Conservation (phyloP, 2,329 filamentous ascomycete genomes). For the Apiospora koreana region DNA sequence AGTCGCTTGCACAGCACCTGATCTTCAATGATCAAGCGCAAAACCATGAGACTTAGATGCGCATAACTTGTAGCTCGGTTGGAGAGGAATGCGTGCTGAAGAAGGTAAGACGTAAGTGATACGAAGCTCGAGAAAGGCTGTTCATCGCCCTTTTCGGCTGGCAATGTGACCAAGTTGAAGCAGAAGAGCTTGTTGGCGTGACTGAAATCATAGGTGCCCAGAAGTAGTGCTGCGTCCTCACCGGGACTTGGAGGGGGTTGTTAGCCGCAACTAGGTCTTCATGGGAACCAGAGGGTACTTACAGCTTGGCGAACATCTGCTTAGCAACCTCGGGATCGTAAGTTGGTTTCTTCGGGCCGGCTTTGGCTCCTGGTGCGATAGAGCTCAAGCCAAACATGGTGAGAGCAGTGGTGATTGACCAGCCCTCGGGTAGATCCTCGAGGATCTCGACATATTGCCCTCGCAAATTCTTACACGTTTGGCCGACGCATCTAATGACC, state of each 20-base stretch:
- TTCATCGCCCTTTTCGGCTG: constrained; percentile 65
- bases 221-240: constrained; percentile 74
- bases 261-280: constrained; percentile 22
- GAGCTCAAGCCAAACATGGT: constrained; percentile 82
- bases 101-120: constrained; percentile 87
- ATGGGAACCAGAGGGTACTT: constrained; percentile 36
- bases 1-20: constrained; percentile 78
- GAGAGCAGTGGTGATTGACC: constrained; percentile 80
- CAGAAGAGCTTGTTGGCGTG: constrained; percentile 96
- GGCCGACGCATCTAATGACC: constrained; percentile 75
- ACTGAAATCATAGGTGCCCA: constrained; percentile 90
- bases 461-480: constrained; percentile 67
- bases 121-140: constrained; percentile 80
- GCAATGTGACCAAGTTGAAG: constrained; percentile 72
- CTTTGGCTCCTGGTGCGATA: constrained; percentile 68
- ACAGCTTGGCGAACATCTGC: constrained; percentile 78
- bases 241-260: constrained; percentile 60
- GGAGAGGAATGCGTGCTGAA: constrained; percentile 90
- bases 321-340: constrained; percentile 81
- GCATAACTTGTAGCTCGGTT: constrained; percentile 77
- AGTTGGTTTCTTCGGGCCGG: constrained; percentile 54
- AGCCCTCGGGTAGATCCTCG: constrained; percentile 87
- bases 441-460: constrained; percentile 82
- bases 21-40: constrained; percentile 88
- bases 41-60: constrained; percentile 79